Base-by-base conservation (phyloP, 169 alveolate species). In the Plasmodium yoelii region DNA sequence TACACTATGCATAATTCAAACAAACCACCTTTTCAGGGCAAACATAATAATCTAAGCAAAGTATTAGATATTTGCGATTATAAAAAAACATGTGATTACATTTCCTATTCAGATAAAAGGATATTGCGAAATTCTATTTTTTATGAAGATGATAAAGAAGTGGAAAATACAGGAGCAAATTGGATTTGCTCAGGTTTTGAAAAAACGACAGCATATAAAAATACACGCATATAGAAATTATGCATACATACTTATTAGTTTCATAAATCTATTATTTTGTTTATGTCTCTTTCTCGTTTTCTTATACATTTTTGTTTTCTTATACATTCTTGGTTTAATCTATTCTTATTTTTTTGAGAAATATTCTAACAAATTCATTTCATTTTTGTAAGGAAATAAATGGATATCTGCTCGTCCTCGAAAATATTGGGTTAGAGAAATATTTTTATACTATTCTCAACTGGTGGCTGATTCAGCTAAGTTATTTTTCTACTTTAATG, bases 341-440 rank as follows among this genome's bases (percentile, higher is more conserved):
- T 34, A 34, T 34, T 34, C 4, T 34, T 34, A 19, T 47, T 8
- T 24, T 70, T 12, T 15, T 19, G 22, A 42, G 1, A n/a, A 47
- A 7, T 15, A 71, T 51, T 9, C 15, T 24, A n/a, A 12, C 26
- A 42, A 51, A 10, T n/a, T 42, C 44, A 57, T 57, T 9, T 28
- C 28, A 4, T 53, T 71, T 73, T 57, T 42, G 64, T 44, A 77
- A 77, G 88, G 88, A 47, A 51, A 77, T 15, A 77, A 53, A 57
- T 77, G 88, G 88, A 57, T 77, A 6, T 28, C n/a, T 69, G 24
- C 88, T 63, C 88, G 77, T 12, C 88, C 74, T 42, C 63, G 68
- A 69, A 77, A 77, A 57, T 63, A 63, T 42, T 77, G 88, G 88
- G 88, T 77, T 47, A 26, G 13, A 10, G 24, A 56, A n/a, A 13